phyloP scores from a whole-genome alignment of 2,329 filamentous ascomycete species.

The Tolypocladium amazonense region DNA sequence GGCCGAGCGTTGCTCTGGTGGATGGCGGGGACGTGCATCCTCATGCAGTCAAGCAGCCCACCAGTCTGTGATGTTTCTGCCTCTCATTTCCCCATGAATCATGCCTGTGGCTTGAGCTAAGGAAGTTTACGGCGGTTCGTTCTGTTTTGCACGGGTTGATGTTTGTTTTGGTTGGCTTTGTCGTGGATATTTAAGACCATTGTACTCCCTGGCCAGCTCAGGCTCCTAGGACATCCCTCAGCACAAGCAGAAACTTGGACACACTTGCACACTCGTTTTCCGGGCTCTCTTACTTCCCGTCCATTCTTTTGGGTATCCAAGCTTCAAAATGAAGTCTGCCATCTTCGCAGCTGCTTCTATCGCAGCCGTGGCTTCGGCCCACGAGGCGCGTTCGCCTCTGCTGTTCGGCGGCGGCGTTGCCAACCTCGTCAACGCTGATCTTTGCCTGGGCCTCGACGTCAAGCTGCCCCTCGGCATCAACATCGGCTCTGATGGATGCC shows the following conservation, averaged over 20 bases:
- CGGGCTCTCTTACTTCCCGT: conserved; percentile 9
- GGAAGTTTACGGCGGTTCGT: background rate
- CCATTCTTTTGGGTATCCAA: conserved; percentile 9
- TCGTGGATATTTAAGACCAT: conserved; percentile 10
- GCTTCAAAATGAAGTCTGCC: conserved; percentile 13
- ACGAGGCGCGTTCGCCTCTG: conserved; percentile 8
- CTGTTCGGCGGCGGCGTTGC: conserved; percentile 1
- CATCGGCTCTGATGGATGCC: conserved; percentile 10
- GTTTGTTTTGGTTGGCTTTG: background rate
- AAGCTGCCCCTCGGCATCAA: conserved; percentile 6
- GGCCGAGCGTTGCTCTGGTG: background rate
- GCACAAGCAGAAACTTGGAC: conserved; percentile 4
- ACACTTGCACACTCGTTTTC: conserved; percentile 8
- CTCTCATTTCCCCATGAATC: conserved; percentile 8
- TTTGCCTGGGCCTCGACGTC: conserved; percentile 9
- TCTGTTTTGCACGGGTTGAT: background rate
- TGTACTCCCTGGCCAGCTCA: conserved; percentile 3
- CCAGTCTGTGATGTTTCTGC: conserved; percentile 3
- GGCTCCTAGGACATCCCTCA: conserved; percentile 3
- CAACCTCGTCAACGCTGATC: conserved; percentile 2
- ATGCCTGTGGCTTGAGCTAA: background rate
- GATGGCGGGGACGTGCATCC: background rate
- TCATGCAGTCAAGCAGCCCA: background rate
- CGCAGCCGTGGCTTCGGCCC: conserved; percentile 6
- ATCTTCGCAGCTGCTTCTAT: conserved; percentile 9